Percentiles rank a stretch among this genome's conserved stretches.
Evolutionary conservation across 768 basidiomycete genomes (phyloP).

Genomic region (Coprinopsis marcescibilis): DNA sequence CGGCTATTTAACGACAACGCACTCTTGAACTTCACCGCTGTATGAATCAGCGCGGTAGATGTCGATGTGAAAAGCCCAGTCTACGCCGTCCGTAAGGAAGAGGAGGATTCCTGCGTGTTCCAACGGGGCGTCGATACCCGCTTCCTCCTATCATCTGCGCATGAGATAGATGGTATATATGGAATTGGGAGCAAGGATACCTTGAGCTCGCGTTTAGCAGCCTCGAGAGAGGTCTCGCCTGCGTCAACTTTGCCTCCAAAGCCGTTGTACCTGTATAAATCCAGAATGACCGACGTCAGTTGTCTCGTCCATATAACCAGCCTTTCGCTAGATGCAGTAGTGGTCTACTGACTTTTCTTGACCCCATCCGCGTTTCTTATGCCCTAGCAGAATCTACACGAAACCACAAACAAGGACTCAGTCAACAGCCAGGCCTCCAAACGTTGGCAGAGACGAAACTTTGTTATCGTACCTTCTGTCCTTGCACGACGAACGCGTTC

Average conservation of each 20-base stretch:
- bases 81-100: slow-evolving; percentile 48
- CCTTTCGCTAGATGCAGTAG: no score
- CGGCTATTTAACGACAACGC: slow-evolving; percentile 19
- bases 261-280: slow-evolving; percentile 64
- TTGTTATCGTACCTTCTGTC: slow-evolving; percentile 43
- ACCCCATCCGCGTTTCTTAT: slow-evolving; percentile 78
- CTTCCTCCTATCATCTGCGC: slow-evolving; percentile 59
- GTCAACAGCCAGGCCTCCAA: no score
- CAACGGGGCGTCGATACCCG: slow-evolving; percentile 66
- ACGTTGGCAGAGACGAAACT: no score
- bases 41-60: slow-evolving; percentile 64
- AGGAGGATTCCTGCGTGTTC: slow-evolving; percentile 58
- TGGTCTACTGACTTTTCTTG: slow-evolving; percentile 51
- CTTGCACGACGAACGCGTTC: slow-evolving; percentile 61
- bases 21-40: slow-evolving; percentile 63
- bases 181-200: slow-evolving; percentile 23
- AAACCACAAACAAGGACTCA: background rate
- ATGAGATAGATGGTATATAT: background rate
- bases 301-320: background rate
- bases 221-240: slow-evolving; percentile 61
- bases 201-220: slow-evolving; percentile 72
- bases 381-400: slow-evolving; percentile 59
- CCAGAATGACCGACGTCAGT: slow-evolving; percentile 2
- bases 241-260: slow-evolving; percentile 84
- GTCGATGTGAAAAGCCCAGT: slow-evolving; percentile 67